Evolutionary conservation across 768 basidiomycete species (phyloP).

Genomic region (Lactifluus subvellereus): DNA sequence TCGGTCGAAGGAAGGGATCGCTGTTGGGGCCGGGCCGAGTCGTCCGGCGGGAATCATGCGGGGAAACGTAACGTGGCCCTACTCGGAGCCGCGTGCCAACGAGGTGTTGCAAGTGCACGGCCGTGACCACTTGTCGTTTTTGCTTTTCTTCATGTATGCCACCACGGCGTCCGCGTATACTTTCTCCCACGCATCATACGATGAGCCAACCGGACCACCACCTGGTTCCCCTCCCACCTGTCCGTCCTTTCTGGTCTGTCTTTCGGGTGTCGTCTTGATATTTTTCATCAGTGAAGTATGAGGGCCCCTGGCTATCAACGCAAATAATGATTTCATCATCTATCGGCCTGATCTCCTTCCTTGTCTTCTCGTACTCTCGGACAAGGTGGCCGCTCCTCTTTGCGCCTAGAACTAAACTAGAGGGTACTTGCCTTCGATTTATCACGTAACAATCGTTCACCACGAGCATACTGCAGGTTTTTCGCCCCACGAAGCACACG

Average conservation of each 20-base stretch:
- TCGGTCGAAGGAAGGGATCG: too few species aligned
- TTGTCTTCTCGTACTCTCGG: conserved; percentile 84
- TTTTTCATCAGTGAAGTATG: conserved; percentile 55
- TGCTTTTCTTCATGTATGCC: neutral
- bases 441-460: neutral
- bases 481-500: conserved; percentile 89
- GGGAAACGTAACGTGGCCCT: too few species aligned
- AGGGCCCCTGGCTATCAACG: conserved; percentile 94
- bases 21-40: too few species aligned
- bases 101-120: too few species aligned
- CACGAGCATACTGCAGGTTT: conserved; percentile 52
- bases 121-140: too few species aligned
- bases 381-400: conserved; percentile 87
- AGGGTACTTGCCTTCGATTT: conserved; percentile 50
- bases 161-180: neutral
- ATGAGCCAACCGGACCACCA: conserved; percentile 42
- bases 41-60: too few species aligned
- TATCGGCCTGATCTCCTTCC: conserved; percentile 75
- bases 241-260: conserved; percentile 32
- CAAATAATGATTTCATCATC: conserved; percentile 73
- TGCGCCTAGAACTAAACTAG: conserved; percentile 89
- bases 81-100: too few species aligned
- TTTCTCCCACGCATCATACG: conserved; percentile 24
- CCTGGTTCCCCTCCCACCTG: conserved; percentile 63
- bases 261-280: conserved; percentile 14